Evolutionary conservation across 2,329 filamentous ascomycete species (phyloP), one percentile per base, ranked within the genome.

Genomic region (Nothopassalora personata): DNA sequence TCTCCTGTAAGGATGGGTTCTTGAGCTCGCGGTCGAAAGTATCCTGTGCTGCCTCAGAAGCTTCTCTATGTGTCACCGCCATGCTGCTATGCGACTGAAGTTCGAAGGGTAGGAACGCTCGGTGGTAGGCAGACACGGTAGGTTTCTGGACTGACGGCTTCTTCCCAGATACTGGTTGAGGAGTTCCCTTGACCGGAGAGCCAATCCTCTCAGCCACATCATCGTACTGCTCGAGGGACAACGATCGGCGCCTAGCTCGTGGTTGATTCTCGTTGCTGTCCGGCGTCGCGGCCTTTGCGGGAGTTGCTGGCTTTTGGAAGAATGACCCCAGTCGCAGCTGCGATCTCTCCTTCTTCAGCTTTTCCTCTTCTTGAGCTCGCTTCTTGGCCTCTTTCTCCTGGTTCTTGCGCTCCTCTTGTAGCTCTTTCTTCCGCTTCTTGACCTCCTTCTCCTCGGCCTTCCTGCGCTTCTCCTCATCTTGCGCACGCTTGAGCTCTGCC

Each of bases 101-200:
- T 62, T 88, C 92, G 72, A 97, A 97, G 0, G 89, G 86, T 33
- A 91, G 82, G 68, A 97, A 97, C 36, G 81, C 78, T 65, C 84
- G 86, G 18, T 88, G 65, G 60, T 78, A 76, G 60, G 79, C 77
- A 5, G 72, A 74, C 27, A 73, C 28, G 13, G 54, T 54, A 19
- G 64, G 66, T 56, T 72, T 74, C 52, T 58, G 60, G 2, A 43
- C 72, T 13, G 55, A 23, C 48, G 54, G 36, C 31, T 60, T 59
- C 54, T 47, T 53, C 13, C 23, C 59, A 7, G 63, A 57, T 11
- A 56, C 27, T 39, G 60, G 58, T 34, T 56, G 59, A 43, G 64
- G 65, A 13, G 61, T 63, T 11, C 58, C 64, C 50, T 66, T 69
- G 28, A 52, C 27, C 13, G 70, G 69, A 18, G 70, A 72, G 23